These are phyloP conservation scores for Scheffersomyces quercinus DNA, from an alignment of 1,139 yeast species.

Conservation along the genomic window DNA sequence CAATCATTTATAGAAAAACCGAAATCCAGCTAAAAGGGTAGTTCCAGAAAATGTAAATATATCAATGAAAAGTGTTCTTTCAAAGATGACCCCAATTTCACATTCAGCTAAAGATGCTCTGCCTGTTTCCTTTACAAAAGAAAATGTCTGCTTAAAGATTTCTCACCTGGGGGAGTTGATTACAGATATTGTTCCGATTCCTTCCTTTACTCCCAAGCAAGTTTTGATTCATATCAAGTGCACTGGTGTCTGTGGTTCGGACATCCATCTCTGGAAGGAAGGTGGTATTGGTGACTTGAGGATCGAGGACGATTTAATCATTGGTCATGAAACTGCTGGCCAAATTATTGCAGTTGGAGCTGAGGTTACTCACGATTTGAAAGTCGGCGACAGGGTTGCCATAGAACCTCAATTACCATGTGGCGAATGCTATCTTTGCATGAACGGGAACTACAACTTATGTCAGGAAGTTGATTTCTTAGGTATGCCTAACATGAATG, in stretches of 20 bases:
- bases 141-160: not conserved
- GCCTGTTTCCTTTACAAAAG: not conserved
- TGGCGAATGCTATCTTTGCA: slow-evolving; percentile 30
- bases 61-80: too few relatives aligned
- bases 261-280: slow-evolving; percentile 33
- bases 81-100: too few relatives aligned
- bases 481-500: slow-evolving; percentile 24
- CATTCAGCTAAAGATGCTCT: too few relatives aligned
- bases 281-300: slow-evolving; percentile 33
- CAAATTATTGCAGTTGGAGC: slow-evolving; percentile 30
- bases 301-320: slow-evolving; percentile 21
- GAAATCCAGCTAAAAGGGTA: too few relatives aligned
- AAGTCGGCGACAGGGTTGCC: slow-evolving; percentile 34
- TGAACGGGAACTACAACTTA: slow-evolving; percentile 26
- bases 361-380: slow-evolving; percentile 22
- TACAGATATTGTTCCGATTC: not conserved
- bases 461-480: slow-evolving; percentile 24
- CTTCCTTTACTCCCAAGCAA: slow-evolving; percentile 3
- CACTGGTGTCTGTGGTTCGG: slow-evolving; percentile 39
- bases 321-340: slow-evolving; percentile 38
- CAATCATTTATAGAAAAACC: too few relatives aligned
- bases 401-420: slow-evolving; percentile 29
- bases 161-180: not conserved
- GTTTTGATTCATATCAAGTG: slow-evolving; percentile 44
- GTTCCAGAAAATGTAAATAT: too few relatives aligned